phyloP scores from a whole-genome alignment of 345 rosid species.

The Stellera chamaejasme region DNA sequence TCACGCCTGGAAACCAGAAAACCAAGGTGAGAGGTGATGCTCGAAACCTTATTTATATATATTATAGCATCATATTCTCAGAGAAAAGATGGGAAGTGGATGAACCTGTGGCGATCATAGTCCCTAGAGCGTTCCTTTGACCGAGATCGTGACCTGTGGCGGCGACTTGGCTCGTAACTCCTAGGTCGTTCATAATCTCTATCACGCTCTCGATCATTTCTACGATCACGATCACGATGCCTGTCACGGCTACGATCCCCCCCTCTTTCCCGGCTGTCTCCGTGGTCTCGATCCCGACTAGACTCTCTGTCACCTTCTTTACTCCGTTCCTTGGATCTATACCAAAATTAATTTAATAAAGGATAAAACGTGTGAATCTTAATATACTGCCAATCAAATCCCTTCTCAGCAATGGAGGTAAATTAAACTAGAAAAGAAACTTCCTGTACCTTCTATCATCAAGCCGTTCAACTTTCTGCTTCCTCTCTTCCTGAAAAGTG shows the following conservation, averaged over 20 bases:
- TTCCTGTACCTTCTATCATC: slow-evolving; percentile 42
- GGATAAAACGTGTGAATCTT: not conserved
- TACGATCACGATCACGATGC: slow-evolving; percentile 64
- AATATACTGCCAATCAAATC: not conserved
- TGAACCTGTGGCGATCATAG: slow-evolving; percentile 79
- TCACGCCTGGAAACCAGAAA: no score
- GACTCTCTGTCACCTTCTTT: slow-evolving; percentile 47
- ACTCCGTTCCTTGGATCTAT: slow-evolving; percentile 73
- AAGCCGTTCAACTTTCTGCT: slow-evolving; percentile 46
- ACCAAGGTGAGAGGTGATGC: no score
- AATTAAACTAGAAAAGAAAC: not conserved
- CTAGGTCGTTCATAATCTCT: slow-evolving; percentile 63
- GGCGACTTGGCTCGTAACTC: slow-evolving; percentile 71
- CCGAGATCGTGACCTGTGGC: slow-evolving; percentile 74
- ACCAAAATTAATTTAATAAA: slow-evolving; percentile 2
- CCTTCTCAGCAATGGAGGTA: not conserved
- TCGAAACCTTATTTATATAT: no score
- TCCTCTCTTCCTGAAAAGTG: slow-evolving; percentile 72
- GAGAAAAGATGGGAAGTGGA: not conserved
- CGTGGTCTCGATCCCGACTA: slow-evolving; percentile 58
- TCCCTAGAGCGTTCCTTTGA: slow-evolving; percentile 75
- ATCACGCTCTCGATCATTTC: slow-evolving; percentile 51
- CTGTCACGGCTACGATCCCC: slow-evolving; percentile 81
- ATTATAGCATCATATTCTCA: no score
- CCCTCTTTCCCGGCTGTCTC: slow-evolving; percentile 64